Evolutionary conservation across 2,329 filamentous ascomycete species (phyloP), one percentile per base, ranked within the genome.

Genomic region (Allantophomopsis cytisporea): DNA sequence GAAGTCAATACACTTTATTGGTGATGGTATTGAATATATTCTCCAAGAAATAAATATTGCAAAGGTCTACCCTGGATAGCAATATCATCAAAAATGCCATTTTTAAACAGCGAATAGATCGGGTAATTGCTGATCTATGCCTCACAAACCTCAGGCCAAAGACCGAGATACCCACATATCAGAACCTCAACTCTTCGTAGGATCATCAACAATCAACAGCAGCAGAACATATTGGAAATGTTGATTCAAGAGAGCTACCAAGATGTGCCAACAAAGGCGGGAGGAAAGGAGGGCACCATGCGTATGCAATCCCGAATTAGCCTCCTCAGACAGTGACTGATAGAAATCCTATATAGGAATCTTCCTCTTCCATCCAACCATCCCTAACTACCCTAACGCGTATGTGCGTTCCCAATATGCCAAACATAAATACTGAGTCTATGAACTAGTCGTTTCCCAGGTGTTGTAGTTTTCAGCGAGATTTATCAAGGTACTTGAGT

Each of bases 381-480:
- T 95, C 48, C 74, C 85, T 1, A 80, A 82, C 43, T 94, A 94
- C 56, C 86, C 88, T 20, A 79, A 91, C 48, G 88, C 88, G 60
- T 87, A 76, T 37, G 30, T 37, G 12, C 20, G 16, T 36, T 31
- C 20, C 12, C 12, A 18, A 16, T 23, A 32, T 32, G 7, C 18
- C 38, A 28, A 23, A 30, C 35, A 28, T 18, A 28, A 28, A 37
- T 23, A 36, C 34, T 49, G 39, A 48, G 39, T 4, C 3, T n/a
- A 41, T 16, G 39, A 7, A 20, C n/a, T 43, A 76, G 74, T 21
- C 67, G 69, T 37, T 94, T 94, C 53, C 87, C 87, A 0, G 87
- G 83, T 15, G 83, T 95, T 5, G 81, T 84, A 12, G 69, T 95
- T 41, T 95, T 94, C 57, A 88, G 81, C 50, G 88, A 95, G 63